A percentile compares a stretch with the other conserved stretches of the same genome.
Conservation (phyloP, 768 basidiomycete species). For the Russula sp. region DNA sequence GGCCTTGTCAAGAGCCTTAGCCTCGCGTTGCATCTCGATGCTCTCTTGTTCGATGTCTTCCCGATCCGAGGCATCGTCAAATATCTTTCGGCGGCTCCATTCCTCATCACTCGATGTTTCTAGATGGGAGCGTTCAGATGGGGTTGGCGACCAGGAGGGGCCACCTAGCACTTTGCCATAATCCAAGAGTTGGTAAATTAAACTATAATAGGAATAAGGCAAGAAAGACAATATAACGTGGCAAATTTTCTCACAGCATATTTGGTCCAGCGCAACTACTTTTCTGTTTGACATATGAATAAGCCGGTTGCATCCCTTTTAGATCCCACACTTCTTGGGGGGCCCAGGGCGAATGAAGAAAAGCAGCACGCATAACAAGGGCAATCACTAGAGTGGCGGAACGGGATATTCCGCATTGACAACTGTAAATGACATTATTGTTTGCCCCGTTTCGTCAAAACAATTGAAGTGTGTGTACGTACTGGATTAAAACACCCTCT, state of each 20-base stretch:
- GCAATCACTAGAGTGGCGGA: constrained; percentile 90
- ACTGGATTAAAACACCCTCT: constrained; percentile 85
- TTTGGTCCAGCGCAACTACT: constrained; percentile 88
- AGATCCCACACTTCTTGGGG: constrained; percentile 74
- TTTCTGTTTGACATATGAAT: constrained; percentile 85
- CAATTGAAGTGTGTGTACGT: constrained; percentile 38
- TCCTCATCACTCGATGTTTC: constrained; percentile 63
- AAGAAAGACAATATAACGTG: constrained; percentile 10
- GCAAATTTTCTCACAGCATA: constrained; percentile 74
- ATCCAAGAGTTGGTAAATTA: constrained; percentile 91
- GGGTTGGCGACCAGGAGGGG: constrained; percentile 44
- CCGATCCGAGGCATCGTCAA: constrained; percentile 56
- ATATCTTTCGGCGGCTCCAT: constrained; percentile 63
- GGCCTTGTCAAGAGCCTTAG: constrained; percentile 78
- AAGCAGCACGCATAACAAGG: constrained; percentile 90
- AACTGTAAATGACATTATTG: constrained; percentile 45
- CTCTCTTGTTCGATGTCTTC: constrained; percentile 54
- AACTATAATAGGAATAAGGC: constrained; percentile 45
- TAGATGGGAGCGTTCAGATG: constrained; percentile 54
- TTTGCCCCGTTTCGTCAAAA: neutral
- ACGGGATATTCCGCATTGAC: constrained; percentile 91
- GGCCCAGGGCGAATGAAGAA: constrained; percentile 58
- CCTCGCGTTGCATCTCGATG: constrained; percentile 65
- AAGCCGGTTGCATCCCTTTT: constrained; percentile 87
- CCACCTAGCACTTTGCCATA: constrained; percentile 74